Conservation (phyloP, 2,329 filamentous ascomycete species). For the Sporothrix pseudoabietina region DNA sequence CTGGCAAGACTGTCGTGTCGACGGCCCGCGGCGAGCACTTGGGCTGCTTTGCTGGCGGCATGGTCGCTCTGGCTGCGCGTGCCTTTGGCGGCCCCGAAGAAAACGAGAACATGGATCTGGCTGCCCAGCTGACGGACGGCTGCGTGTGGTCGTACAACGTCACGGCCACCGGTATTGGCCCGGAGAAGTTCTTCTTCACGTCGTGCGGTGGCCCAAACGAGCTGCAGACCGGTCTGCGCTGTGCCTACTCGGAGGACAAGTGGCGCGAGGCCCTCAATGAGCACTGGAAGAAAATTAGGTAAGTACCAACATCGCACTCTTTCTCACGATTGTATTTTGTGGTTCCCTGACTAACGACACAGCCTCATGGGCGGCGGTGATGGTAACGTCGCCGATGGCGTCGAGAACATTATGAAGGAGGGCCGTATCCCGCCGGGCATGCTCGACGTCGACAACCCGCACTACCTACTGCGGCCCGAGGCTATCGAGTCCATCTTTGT, state of each 20-base stretch:
- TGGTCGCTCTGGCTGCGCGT: constrained; percentile 64
- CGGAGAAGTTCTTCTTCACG: constrained; percentile 59
- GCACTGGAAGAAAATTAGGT: constrained; percentile 29
- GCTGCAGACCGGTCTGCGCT: constrained; percentile 35
- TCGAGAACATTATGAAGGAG: constrained; percentile 45
- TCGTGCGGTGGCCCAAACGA: constrained; percentile 40
- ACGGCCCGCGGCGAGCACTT: constrained; percentile 55
- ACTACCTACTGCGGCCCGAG: constrained; percentile 72
- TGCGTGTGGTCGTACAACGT: constrained; percentile 66
- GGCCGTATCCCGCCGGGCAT: constrained; percentile 58
- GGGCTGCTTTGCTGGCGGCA: constrained; percentile 65
- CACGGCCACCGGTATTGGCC: constrained; percentile 61
- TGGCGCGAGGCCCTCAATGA: constrained; percentile 37
- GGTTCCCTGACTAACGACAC: not conserved
- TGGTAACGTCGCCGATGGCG: constrained; percentile 36
- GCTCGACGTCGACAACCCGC: constrained; percentile 55
- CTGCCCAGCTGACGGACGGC: constrained; percentile 61
- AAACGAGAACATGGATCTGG: constrained; percentile 58
- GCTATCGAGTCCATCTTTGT: constrained; percentile 81
- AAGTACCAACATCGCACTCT: not conserved
- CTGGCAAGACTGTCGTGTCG: constrained; percentile 37
- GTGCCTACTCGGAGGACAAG: constrained; percentile 36
- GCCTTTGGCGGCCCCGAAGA: constrained; percentile 60
- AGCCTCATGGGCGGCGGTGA: constrained; percentile 22
- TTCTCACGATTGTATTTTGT: not conserved